Evolutionary conservation across 176 grass and related monocot species (phyloP).

Genomic region (Areca catechu): DNA sequence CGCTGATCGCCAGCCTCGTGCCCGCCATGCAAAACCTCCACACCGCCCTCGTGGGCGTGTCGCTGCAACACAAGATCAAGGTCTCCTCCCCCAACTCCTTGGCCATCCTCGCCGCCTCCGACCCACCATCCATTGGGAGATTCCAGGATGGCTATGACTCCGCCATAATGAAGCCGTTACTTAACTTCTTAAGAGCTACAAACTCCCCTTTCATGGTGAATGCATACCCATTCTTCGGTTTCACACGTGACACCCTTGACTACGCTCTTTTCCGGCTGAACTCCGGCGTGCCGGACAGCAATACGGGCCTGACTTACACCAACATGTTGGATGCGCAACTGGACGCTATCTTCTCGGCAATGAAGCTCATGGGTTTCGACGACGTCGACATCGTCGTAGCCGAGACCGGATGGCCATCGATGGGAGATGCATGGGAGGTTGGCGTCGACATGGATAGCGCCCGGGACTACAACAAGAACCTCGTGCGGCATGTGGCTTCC

Average conservation of each 20-base stretch:
- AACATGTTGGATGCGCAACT: slow-evolving; percentile 88
- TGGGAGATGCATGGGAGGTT: slow-evolving; percentile 44
- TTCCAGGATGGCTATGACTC: slow-evolving; percentile 40
- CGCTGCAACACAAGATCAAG: slow-evolving; percentile 29
- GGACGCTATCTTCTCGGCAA: slow-evolving; percentile 69
- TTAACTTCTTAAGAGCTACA: slow-evolving; percentile 59
- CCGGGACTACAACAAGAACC: slow-evolving; percentile 60
- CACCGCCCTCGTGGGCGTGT: slow-evolving; percentile 31
- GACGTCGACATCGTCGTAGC: slow-evolving; percentile 62
- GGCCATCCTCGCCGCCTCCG: slow-evolving; percentile 39
- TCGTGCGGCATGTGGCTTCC: slow-evolving; percentile 57
- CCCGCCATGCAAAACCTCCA: slow-evolving; percentile 75
- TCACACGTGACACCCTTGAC: slow-evolving; percentile 40
- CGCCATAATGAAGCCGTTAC: slow-evolving; percentile 39
- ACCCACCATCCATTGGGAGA: slow-evolving; percentile 40
- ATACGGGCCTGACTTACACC: slow-evolving; percentile 42
- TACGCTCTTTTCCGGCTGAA: slow-evolving; percentile 53
- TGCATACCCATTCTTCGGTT: slow-evolving; percentile 74
- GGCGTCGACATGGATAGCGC: slow-evolving; percentile 37
- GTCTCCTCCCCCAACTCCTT: slow-evolving; percentile 67
- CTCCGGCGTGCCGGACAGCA: slow-evolving; percentile 36
- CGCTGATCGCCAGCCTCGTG: slow-evolving; percentile 34
- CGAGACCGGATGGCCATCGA: slow-evolving; percentile 77
- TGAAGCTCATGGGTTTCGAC: slow-evolving; percentile 26
- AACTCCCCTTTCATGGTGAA: slow-evolving; percentile 76